These are phyloP conservation scores for Malus fusca DNA, from an alignment of 306 rosid species.

Conservation along the genomic window DNA sequence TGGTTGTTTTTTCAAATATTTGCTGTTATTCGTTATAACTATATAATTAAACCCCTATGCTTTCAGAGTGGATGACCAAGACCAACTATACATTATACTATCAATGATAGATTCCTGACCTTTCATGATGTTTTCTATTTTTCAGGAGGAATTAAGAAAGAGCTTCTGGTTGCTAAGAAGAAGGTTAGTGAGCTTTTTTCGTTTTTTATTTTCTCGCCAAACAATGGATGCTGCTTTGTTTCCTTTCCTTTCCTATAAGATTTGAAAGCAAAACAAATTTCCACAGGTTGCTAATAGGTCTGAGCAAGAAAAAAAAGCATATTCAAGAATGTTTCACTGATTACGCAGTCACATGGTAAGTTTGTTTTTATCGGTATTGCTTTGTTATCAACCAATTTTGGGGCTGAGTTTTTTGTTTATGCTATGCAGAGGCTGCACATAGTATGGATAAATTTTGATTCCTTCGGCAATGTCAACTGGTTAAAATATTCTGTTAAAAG, in stretches of 20 bases:
- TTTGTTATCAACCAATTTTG: background rate
- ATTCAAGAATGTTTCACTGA: conserved; percentile 61
- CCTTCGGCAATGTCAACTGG: conserved; percentile 6
- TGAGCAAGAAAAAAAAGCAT: conserved; percentile 62
- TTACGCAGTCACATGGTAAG: conserved; percentile 18
- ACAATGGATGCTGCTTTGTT: background rate
- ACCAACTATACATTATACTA: background rate
- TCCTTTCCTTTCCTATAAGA: background rate
- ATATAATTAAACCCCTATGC: background rate
- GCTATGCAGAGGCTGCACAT: conserved; percentile 4
- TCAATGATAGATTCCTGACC: background rate
- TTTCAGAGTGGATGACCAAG: background rate
- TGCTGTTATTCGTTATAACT: too few relatives aligned
- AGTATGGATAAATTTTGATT: background rate
- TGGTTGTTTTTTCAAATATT: background rate
- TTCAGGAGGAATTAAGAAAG: conserved; percentile 77
- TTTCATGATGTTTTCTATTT: background rate
- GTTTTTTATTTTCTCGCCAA: background rate
- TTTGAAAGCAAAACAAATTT: background rate
- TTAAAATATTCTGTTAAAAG: background rate
- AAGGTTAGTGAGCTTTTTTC: conserved; percentile 27
- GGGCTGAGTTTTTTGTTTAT: background rate
- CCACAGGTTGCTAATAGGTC: conserved; percentile 65
- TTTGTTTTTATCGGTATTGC: background rate
- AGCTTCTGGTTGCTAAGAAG: conserved; percentile 53